Base-by-base conservation (phyloP, 169 alveolate genomes). In the Theileria luwenshuni region DNA sequence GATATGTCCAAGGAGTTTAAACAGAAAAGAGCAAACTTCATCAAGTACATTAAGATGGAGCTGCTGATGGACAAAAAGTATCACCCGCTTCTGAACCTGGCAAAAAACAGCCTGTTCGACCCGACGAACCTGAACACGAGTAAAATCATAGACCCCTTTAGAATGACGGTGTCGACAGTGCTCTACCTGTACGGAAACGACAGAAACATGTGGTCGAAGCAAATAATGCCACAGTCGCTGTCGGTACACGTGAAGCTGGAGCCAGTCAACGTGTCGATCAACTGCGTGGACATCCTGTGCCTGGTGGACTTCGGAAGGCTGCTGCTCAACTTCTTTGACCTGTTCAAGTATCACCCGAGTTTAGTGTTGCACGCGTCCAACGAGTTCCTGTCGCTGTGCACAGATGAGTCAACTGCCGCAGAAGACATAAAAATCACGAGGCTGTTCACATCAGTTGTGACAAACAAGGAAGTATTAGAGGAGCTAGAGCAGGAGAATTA, bases 81-180 rank as follows among this genome's bases (percentile, higher is more conserved):
- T 45, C 56, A 38, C 23, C 64, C 70, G n/a, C 72, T 79, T 28
- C 27, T 79, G 17, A 77, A 71, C 30, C 56, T 74, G 19, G 71
- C 87, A 1, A 79, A 71, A 41, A 43, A 65, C 42, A 79, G 83
- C 30, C 56, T 79, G 62, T 79, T 61, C 41, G 87, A 79, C 63
- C 30, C 35, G 58, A 47, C 49, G 41, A 65, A 71, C 30, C 73
- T 51, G 38, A 49, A 52, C 47, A 67, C 54, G 10, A 68, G 76
- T 25, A 19, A 17, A 38, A 68, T 69, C 49, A 41, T 79, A 23
- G 73, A 79, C 38, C 87, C 87, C 38, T 79, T 71, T 60, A 65
- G 87, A 17, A 28, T 59, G 48, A 75, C 72, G 41, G 17, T 79
- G n/a, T 49, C 69, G 17, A n/a, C 58, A 10, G 77, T 51, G 19